phyloP scores from a whole-genome alignment of 768 basidiomycete genomes.

The Suillus occidentalis region DNA sequence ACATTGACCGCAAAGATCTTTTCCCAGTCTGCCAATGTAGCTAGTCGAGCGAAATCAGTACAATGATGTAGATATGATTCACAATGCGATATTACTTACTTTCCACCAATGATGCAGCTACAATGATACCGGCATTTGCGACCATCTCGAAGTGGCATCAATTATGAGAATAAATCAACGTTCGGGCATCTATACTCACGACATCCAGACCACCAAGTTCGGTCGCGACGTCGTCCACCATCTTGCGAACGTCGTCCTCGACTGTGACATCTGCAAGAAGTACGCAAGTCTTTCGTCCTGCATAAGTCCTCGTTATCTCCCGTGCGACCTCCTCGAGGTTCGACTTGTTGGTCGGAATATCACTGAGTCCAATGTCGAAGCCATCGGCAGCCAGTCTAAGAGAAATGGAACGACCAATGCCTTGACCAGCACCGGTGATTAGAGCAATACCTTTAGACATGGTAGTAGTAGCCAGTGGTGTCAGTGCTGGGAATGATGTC shows the following conservation, averaged over 20 bases:
- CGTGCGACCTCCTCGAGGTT: constrained; percentile 25
- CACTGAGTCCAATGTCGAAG: constrained; percentile 32
- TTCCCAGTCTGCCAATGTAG: constrained; percentile 31
- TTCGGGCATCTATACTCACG: constrained; percentile 28
- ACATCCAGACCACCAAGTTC: constrained; percentile 49
- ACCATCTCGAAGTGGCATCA: constrained; percentile 20
- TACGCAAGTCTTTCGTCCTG: constrained; percentile 25
- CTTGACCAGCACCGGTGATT: constrained; percentile 35
- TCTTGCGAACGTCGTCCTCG: constrained; percentile 41
- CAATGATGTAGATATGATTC: too few relatives aligned
- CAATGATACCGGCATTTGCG: constrained; percentile 24
- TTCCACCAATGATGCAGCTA: constrained; percentile 3
- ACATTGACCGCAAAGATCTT: constrained; percentile 33
- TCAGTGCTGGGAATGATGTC: not conserved
- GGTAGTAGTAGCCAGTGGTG: not conserved
- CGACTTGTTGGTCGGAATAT: constrained; percentile 20
- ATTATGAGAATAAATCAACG: not conserved
- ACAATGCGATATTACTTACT: constrained; percentile 10
- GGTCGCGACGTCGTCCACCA: constrained; percentile 34
- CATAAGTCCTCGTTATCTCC: constrained; percentile 26
- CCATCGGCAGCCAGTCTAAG: constrained; percentile 35
- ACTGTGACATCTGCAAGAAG: constrained; percentile 41
- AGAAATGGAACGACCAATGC: constrained; percentile 31
- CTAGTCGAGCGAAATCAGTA: constrained; percentile 14
- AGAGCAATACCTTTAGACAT: constrained; percentile 31